A percentile compares a stretch with the other conserved stretches of the same genome.
Conservation (phyloP, 768 basidiomycete genomes). For the Suillus alpinus region DNA sequence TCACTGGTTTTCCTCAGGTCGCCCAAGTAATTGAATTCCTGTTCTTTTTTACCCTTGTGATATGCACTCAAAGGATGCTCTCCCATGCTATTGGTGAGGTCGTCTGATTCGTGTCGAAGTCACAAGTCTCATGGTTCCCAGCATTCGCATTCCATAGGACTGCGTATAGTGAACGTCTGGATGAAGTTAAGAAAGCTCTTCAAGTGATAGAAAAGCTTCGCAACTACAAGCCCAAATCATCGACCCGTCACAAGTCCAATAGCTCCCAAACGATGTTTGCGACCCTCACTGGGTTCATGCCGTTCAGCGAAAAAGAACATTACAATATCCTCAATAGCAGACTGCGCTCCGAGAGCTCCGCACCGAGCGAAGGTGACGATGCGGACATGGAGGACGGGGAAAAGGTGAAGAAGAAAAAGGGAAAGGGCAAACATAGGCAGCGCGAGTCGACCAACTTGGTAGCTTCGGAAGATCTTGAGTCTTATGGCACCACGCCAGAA, state of each 20-base stretch:
- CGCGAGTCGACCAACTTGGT: slow-evolving; percentile 3
- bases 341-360: slow-evolving; percentile 23
- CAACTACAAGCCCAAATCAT: slow-evolving; percentile 52
- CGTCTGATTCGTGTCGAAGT: not conserved
- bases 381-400: slow-evolving; percentile 24
- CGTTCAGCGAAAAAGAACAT: slow-evolving; percentile 47
- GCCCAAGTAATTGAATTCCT: slow-evolving; percentile 66
- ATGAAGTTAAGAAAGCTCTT: slow-evolving; percentile 51
- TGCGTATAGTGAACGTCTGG: slow-evolving; percentile 71
- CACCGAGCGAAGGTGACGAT: slow-evolving; percentile 27
- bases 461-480: slow-evolving; percentile 12
- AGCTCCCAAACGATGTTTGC: slow-evolving; percentile 44
- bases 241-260: slow-evolving; percentile 22
- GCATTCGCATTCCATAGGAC: slow-evolving; percentile 77
- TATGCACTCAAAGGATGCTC: slow-evolving; percentile 63
- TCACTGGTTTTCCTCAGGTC: slow-evolving; percentile 36
- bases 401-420: slow-evolving; percentile 23
- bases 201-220: slow-evolving; percentile 65
- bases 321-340: slow-evolving; percentile 34
- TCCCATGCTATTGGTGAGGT: slow-evolving; percentile 57
- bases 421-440: slow-evolving; percentile 27
- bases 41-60: slow-evolving; percentile 70
- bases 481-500: slow-evolving; percentile 7
- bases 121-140: slow-evolving; percentile 14
- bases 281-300: slow-evolving; percentile 24